Percentiles rank a stretch among this genome's conserved stretches.
These are phyloP conservation scores for Lecanicillium sp. DNA, from an alignment of 2,329 filamentous ascomycete genomes.

Conservation along the genomic window DNA sequence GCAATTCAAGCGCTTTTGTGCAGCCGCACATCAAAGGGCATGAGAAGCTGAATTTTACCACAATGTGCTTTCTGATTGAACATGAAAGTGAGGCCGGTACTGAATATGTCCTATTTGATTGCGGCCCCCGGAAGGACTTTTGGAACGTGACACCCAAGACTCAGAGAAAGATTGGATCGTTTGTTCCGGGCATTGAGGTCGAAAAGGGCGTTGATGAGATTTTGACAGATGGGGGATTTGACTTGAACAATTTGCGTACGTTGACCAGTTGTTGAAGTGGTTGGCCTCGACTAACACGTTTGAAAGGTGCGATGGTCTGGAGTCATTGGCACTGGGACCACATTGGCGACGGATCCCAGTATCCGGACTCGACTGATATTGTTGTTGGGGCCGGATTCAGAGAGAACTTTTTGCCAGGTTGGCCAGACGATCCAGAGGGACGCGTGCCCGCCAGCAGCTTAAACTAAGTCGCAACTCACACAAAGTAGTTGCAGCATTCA, in stretches of 20 bases:
- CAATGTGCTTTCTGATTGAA: conserved; percentile 12
- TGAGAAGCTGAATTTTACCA: conserved; percentile 12
- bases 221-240: conserved; percentile 7
- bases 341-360: conserved; percentile 38
- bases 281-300: background rate
- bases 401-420: conserved; percentile 35
- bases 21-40: conserved; percentile 11
- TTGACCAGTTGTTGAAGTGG: background rate
- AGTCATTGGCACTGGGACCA: conserved; percentile 45
- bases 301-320: conserved; percentile 7
- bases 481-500: no score
- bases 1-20: conserved; percentile 9
- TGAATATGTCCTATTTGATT: conserved; percentile 11
- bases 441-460: conserved; percentile 27
- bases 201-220: conserved; percentile 12
- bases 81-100: background rate
- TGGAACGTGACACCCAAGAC: conserved; percentile 9
- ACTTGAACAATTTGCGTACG: conserved; percentile 8
- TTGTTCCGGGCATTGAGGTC: conserved; percentile 8
- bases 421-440: conserved; percentile 28
- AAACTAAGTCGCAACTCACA: conserved; percentile 12
- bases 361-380: conserved; percentile 35
- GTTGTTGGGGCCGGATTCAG: conserved; percentile 46
- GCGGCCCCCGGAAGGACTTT: conserved; percentile 12
- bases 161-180: conserved; percentile 4